phyloP scores from a whole-genome alignment of 108 stramenopile genomes.

The Mayamaea pseudoterrestris region DNA sequence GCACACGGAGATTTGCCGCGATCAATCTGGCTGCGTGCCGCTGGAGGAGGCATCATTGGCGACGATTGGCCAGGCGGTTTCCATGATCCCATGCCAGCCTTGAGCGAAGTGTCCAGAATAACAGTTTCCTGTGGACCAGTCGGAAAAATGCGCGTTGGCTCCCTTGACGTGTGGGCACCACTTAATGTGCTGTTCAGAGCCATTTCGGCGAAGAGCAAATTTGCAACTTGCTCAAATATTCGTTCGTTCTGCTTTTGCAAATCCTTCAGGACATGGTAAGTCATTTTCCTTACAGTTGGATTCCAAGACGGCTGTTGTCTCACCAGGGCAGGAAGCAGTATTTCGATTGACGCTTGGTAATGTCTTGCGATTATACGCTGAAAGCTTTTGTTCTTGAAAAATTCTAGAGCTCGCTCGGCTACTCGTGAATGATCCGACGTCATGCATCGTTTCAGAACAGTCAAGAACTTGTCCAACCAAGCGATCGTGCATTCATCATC shows the following conservation, averaged over 20 bases:
- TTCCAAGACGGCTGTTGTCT: slow-evolving; percentile 59
- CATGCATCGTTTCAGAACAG: slow-evolving; percentile 43
- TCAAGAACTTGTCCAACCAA: slow-evolving; percentile 8
- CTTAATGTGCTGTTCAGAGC: not conserved
- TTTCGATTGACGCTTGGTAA: slow-evolving; percentile 17
- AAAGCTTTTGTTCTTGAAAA: slow-evolving; percentile 52
- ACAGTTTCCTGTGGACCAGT: not conserved
- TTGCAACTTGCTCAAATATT: not conserved
- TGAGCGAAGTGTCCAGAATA: slow-evolving; percentile 24
- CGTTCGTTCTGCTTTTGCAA: slow-evolving; percentile 8
- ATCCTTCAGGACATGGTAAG: slow-evolving; percentile 36
- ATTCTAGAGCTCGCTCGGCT: slow-evolving; percentile 57
- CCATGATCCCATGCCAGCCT: slow-evolving; percentile 58
- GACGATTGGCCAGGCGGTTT: slow-evolving; percentile 25
- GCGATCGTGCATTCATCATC: slow-evolving; percentile 2
- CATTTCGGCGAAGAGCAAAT: not conserved
- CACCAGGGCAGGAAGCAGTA: slow-evolving; percentile 47
- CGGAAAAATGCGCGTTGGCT: not conserved
- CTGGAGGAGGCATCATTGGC: slow-evolving; percentile 2
- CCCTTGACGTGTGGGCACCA: not conserved
- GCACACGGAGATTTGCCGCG: not conserved
- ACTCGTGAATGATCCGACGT: slow-evolving; percentile 69
- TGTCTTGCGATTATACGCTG: slow-evolving; percentile 17
- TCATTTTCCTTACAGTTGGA: slow-evolving; percentile 82
- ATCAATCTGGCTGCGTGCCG: not conserved